Conservation (phyloP, 2,329 filamentous ascomycete genomes). For the Diaporthe helianthi region DNA sequence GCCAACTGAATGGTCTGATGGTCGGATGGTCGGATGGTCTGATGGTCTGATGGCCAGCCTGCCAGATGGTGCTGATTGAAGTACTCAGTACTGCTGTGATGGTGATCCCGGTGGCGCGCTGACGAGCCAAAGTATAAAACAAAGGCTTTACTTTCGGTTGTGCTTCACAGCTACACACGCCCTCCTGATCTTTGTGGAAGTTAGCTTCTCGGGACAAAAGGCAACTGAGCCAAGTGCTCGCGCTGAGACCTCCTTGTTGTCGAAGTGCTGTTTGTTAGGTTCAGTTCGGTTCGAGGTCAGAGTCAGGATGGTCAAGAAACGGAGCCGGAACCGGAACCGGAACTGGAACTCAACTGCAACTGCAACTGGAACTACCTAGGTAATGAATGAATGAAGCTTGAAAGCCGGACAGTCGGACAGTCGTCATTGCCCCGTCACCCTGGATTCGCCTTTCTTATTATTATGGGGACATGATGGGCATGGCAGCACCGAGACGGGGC, state of each 20-base stretch:
- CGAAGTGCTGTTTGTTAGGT: not conserved
- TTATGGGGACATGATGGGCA: slow-evolving; percentile 5
- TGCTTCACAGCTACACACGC: not conserved
- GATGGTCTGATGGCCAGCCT: no score
- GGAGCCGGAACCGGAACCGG: no score
- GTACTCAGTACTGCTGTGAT: not conserved
- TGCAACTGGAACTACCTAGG: no score
- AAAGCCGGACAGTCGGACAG: not conserved
- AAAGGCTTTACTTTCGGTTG: slow-evolving; percentile 20
- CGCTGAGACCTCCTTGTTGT: not conserved
- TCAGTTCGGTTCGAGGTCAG: not conserved
- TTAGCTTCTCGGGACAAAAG: slow-evolving; percentile 1
- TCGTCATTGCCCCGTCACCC: slow-evolving; percentile 17
- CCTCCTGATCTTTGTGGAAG: not conserved
- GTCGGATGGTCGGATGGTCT: no score
- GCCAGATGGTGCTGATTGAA: no score
- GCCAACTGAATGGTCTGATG: slow-evolving; percentile 19
- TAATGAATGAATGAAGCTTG: not conserved
- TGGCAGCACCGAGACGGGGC: not conserved
- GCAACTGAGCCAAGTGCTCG: slow-evolving; percentile 14
- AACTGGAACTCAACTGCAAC: no score
- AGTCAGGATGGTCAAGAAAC: no score
- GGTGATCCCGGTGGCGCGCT: slow-evolving; percentile 5
- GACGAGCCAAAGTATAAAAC: slow-evolving; percentile 6
- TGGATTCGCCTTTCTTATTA: no score